Evolutionary conservation across 495 filamentous ascomycete species (phyloP).

Genomic region (Aspergillus haitiensis): DNA sequence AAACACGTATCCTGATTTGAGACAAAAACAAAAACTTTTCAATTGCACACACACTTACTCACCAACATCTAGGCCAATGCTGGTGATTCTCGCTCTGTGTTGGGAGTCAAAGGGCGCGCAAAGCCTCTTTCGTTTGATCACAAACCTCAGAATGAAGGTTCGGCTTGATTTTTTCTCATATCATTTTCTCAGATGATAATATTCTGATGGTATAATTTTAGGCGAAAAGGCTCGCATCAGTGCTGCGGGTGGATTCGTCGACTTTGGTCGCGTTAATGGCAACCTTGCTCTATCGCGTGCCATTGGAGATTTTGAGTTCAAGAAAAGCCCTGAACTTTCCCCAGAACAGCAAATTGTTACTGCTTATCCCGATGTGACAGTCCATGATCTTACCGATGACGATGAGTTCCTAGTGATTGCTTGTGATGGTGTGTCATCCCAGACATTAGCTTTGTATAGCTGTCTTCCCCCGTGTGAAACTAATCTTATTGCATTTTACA

Average conservation of each 20-base stretch:
- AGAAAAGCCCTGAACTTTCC: conserved; percentile 94
- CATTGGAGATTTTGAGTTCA: conserved; percentile 99
- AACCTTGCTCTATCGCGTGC: conserved; percentile 97
- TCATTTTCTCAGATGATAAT: not conserved
- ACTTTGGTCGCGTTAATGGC: conserved; percentile 97
- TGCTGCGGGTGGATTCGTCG: conserved; percentile 95
- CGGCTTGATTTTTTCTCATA: conserved; percentile 17
- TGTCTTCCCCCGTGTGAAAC: not conserved
- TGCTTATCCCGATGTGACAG: conserved; percentile 87
- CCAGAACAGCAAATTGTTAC: conserved; percentile 98
- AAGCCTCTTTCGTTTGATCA: conserved; percentile 98
- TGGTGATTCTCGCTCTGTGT: conserved; percentile 89
- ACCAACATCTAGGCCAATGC: conserved; percentile 74
- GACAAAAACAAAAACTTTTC: no score
- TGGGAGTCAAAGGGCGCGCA: conserved; percentile 93
- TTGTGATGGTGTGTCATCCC: conserved; percentile 77
- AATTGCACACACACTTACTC: not conserved
- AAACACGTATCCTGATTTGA: not conserved
- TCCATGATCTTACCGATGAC: conserved; percentile 86
- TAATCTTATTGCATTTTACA: conserved; percentile 33
- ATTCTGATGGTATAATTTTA: conserved; percentile 39
- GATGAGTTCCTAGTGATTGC: conserved; percentile 97
- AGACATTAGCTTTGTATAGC: not conserved
- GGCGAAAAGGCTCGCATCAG: conserved; percentile 95
- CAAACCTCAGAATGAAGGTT: conserved; percentile 98